phyloP scores from a whole-genome alignment of 139 green algal species.

The Micractinium sp. region DNA sequence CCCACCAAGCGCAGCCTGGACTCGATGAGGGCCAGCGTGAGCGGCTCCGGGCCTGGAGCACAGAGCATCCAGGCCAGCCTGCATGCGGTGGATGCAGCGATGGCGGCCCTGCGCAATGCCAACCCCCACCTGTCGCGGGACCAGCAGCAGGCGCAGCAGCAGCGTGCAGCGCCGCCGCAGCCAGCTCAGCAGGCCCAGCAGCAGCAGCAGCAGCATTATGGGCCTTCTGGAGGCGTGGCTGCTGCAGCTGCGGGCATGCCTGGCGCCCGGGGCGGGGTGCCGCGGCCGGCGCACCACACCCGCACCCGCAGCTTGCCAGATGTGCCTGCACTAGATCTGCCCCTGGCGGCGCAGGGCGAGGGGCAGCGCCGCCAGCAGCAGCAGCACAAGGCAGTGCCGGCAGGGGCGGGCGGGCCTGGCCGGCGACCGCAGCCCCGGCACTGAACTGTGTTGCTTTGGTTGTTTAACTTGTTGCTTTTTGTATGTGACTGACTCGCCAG shows the following conservation, averaged over 20 bases:
- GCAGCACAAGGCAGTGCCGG: not conserved
- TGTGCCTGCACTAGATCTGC: not conserved
- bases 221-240: not conserved
- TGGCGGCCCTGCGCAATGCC: conserved; percentile 13
- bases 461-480: too few relatives aligned
- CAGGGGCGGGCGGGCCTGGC: too few relatives aligned
- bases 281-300: not conserved
- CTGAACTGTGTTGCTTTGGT: too few relatives aligned
- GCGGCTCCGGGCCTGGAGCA: not conserved
- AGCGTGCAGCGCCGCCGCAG: not conserved
- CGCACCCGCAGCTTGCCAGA: conserved; percentile 14
- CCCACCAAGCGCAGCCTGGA: conserved; percentile 32
- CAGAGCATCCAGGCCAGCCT: conserved; percentile 19
- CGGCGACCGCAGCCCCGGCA: too few relatives aligned
- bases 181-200: conserved; percentile 6
- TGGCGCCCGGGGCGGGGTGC: not conserved
- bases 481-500: too few relatives aligned
- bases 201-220: not conserved
- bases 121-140: conserved; percentile 29
- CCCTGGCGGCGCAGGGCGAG: not conserved
- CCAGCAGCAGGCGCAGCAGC: not conserved
- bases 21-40: conserved; percentile 17
- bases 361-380: not conserved
- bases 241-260: not conserved
- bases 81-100: conserved; percentile 4